A percentile compares a stretch with the other conserved stretches of the same genome.
Evolutionary conservation across 257 asterid species (phyloP).

Genomic region (Fraxinus cuspidata): DNA sequence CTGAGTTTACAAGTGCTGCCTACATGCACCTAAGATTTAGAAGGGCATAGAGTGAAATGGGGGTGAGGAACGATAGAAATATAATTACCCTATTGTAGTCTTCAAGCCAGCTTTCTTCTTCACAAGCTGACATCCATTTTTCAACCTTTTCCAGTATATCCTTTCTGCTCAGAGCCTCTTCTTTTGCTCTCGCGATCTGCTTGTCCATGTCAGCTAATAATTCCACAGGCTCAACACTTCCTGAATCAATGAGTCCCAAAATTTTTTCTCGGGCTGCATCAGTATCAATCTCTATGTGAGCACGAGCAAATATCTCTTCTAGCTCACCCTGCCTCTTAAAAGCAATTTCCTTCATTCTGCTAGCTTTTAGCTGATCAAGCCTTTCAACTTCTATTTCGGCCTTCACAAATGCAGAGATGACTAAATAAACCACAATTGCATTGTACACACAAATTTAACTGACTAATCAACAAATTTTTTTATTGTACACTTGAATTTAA

Average conservation of each 20-base stretch:
- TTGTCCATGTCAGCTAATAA: constrained; percentile 89
- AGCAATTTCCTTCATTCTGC: constrained; percentile 97
- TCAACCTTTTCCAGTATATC: constrained; percentile 98
- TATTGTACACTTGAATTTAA: constrained; percentile 13
- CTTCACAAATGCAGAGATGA: constrained; percentile 39
- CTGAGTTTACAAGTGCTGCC: background rate
- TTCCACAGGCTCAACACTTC: constrained; percentile 82
- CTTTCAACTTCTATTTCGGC: constrained; percentile 97
- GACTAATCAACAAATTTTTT: constrained; percentile 12
- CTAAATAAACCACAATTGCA: constrained; percentile 14
- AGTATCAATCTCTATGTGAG: constrained; percentile 83
- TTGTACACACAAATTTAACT: constrained; percentile 9
- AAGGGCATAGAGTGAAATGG: background rate
- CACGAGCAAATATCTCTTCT: constrained; percentile 81
- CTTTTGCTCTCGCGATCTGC: constrained; percentile 84
- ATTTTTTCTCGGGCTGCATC: constrained; percentile 82
- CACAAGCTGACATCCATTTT: constrained; percentile 97
- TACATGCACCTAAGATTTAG: constrained; percentile 4
- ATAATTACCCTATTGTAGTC: constrained; percentile 83
- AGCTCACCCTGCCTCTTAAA: constrained; percentile 90
- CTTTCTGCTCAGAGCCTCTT: constrained; percentile 86
- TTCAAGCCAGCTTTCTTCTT: constrained; percentile 98
- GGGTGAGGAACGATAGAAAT: constrained; percentile 5
- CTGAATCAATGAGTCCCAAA: constrained; percentile 78
- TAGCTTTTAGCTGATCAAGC: constrained; percentile 90